phyloP scores from a whole-genome alignment of 2,329 filamentous ascomycete genomes.

The Thielaviopsis populi region DNA sequence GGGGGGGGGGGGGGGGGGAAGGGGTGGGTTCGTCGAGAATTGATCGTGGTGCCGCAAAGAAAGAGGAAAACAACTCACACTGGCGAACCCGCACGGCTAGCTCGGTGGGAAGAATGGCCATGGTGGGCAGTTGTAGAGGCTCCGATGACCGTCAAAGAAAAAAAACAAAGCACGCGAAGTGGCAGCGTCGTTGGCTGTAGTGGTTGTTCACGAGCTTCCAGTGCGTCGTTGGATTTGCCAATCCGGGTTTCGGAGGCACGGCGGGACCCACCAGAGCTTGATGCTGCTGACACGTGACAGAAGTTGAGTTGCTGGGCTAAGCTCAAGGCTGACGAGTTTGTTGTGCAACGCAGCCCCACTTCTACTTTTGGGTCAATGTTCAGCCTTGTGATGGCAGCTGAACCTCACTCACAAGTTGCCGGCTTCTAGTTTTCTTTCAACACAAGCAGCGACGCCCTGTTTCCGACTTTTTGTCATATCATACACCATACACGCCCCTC shows the following conservation, averaged over 20 bases:
- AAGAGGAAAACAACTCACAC: conserved; percentile 40
- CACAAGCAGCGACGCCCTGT: background rate
- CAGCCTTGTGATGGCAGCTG: conserved; percentile 8
- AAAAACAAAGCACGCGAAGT: background rate
- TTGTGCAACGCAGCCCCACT: conserved; percentile 4
- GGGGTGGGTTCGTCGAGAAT: background rate
- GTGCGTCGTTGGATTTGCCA: background rate
- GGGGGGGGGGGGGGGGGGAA: no score
- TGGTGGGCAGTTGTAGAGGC: conserved; percentile 31
- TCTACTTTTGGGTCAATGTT: conserved; percentile 8
- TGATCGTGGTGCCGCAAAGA: background rate
- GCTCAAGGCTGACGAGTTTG: background rate
- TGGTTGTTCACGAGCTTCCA: background rate
- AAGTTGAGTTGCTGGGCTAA: background rate
- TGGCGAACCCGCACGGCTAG: conserved; percentile 68
- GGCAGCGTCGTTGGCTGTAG: background rate
- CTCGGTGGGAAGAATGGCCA: conserved; percentile 87
- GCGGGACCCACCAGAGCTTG: background rate
- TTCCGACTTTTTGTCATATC: background rate
- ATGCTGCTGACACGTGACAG: background rate
- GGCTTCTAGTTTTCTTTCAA: background rate
- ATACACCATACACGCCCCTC: conserved; percentile 14
- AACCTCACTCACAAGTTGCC: background rate
- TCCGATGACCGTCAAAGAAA: conserved; percentile 18
- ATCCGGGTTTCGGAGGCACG: background rate